Percentiles rank a stretch among this genome's conserved stretches.
Conservation (phyloP, 2,329 filamentous ascomycete species). For the Calonectria multiphialidica region DNA sequence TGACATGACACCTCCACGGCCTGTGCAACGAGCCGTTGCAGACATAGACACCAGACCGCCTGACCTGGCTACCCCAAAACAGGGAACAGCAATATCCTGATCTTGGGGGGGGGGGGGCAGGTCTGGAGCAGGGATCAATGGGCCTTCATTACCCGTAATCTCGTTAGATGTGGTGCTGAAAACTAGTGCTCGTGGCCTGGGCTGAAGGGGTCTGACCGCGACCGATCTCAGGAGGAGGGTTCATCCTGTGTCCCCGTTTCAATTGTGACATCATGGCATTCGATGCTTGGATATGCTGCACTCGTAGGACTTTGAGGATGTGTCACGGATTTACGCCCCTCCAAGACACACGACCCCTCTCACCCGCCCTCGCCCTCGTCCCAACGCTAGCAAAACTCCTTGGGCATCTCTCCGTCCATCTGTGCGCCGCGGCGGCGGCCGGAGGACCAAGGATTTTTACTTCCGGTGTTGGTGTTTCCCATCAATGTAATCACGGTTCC, state of each 20-base stretch:
- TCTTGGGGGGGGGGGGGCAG: neutral
- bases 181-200: neutral
- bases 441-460: neutral
- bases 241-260: neutral
- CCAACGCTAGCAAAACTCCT: neutral
- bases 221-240: neutral
- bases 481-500: neutral
- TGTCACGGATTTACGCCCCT: neutral
- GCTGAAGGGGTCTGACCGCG: neutral
- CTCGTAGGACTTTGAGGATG: neutral
- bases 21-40: neutral
- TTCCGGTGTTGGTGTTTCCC: neutral
- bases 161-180: neutral
- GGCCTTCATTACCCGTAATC: neutral
- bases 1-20: neutral
- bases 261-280: conserved; percentile 1
- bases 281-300: neutral
- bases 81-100: neutral
- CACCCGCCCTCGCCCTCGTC: no score
- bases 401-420: neutral
- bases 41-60: neutral
- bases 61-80: neutral
- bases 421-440: neutral
- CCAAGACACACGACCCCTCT: neutral
- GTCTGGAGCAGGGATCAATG: neutral